Base-by-base conservation (phyloP, 441 rosid species). In the Theobroma grandiflorum region DNA sequence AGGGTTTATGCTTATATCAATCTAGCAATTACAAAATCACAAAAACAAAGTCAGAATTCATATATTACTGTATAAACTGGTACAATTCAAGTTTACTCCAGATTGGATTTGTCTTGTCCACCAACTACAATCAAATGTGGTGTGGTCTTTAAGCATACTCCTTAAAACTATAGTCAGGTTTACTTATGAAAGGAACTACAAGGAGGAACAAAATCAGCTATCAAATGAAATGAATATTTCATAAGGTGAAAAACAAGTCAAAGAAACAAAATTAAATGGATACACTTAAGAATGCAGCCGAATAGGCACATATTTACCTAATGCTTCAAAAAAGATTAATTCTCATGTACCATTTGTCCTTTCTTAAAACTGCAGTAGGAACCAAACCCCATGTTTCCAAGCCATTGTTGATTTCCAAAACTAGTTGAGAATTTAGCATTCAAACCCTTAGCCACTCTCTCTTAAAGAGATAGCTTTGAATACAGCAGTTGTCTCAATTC, bases 1-100 rank as follows among this genome's bases (percentile, higher is more conserved):
- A 61, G 95, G 89, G 80, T 94, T 94, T 82, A 97, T 84, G 77
- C 88, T 85, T 79, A 97, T 80, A 84, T 97, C 98, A 84, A 97
- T 87, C 99, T 97, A 85, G 76, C 75, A 87, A 75, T 71, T 26
- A 68, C 33, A 77, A 77, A 16, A 72, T 38, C 66, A 85, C 14
- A 75, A 55, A 76, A 47, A 77, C 35, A 66, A 45, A 57, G 37
- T 72, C 49, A 72, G 77, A 5, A 66, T 78, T 50, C 55, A 69
- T 22, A 76, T 70, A 65, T 52, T 10, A 47, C 9, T 61, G 63
- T 61, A 57, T 22, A 31, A 15, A 80, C 50, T 65, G 40, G 50
- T 26, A 18, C 38, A 6, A 76, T 50, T 79, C 18, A 47, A 63
- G 35, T 64, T 78, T 57, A 71, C 37, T 55, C n/a, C 31, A 72